Base-by-base conservation (phyloP, 2,329 filamentous ascomycete genomes). In the Cyanodermella asteris region DNA sequence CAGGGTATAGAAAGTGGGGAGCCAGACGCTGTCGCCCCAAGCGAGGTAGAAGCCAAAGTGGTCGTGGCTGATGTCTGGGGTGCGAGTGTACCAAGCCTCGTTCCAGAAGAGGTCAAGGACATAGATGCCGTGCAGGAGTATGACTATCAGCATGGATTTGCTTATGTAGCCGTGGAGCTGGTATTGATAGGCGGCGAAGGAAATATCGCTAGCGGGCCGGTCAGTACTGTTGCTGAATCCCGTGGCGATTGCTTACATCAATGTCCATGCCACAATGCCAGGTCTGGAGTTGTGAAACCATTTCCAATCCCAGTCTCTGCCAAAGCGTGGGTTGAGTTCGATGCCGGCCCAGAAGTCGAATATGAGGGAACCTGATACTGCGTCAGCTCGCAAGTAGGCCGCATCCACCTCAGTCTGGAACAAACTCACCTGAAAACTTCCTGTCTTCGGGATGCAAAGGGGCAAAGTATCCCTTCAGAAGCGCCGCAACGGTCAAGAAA, bases 261-360 rank as follows among this genome's bases (percentile, higher is more conserved):
- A 29, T 18, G 27, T 53, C 53, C 53, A 58, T 6, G 47, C 43
- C 31, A 57, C 42, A 26, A 59, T 57, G 6, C 55, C 55, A n/a
- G 50, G 48, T 13, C 55, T 41, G 4, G 54, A 53, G 26, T 56
- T 57, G 24, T 46, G 51, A 31, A 58, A 59, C 0, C 57, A 38
- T 28, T 59, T 59, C 14, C 56, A 45, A 30, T 59, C 55, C 34
- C 52, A 57, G 8, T 34, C 38, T 94, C 97, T 50, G 87, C 87
- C 4, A 58, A 97, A 14, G 84, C 97, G 53, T 94, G 87, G 87
- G 72, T 93, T 5, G 87, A 97, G 43, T 80, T 94, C 32, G 81
- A 80, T 47, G 78, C 87, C 4, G 81, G 84, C 0, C 80, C 94
- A 43, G 76, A 91, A 10, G 75, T 97, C 20, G 91, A 90, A 44